phyloP scores from a whole-genome alignment of 371 early-diverging fungal genomes.

The Lichtheimia hyalospora region DNA sequence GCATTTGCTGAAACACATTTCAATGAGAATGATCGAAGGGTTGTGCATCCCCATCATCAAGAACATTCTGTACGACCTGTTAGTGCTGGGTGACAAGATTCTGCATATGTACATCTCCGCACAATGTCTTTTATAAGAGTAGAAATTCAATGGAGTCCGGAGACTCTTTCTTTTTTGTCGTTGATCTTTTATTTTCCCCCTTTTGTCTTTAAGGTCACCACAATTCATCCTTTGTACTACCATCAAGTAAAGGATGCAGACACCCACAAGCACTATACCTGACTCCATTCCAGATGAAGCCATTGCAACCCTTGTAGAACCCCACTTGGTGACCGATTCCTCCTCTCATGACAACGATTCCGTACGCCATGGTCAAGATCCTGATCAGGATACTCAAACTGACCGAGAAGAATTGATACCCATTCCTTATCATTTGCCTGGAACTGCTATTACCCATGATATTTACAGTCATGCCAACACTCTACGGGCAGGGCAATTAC shows the following conservation, averaged over 20 bases:
- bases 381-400: background rate
- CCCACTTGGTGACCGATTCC: conserved; percentile 29
- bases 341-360: conserved; percentile 6
- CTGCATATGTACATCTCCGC: no score
- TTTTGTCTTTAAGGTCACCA: no score
- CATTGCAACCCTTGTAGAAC: conserved; percentile 30
- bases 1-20: no score
- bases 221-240: no score
- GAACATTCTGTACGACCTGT: no score
- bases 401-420: conserved; percentile 16
- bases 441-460: conserved; percentile 48
- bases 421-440: conserved; percentile 47
- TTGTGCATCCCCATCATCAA: no score
- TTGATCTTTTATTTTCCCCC: no score
- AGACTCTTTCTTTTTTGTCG: no score
- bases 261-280: conserved; percentile 3
- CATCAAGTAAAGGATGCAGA: background rate
- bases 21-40: no score
- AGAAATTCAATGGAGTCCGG: no score
- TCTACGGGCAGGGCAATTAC: conserved; percentile 18
- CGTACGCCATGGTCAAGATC: conserved; percentile 15
- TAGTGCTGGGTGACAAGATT: no score
- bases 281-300: conserved; percentile 32
- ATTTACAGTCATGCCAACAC: conserved; percentile 44
- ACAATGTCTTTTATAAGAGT: no score